Evolutionary conservation across 371 early-diverging fungal genomes (phyloP).

Genomic region (Chytridiales sp.): DNA sequence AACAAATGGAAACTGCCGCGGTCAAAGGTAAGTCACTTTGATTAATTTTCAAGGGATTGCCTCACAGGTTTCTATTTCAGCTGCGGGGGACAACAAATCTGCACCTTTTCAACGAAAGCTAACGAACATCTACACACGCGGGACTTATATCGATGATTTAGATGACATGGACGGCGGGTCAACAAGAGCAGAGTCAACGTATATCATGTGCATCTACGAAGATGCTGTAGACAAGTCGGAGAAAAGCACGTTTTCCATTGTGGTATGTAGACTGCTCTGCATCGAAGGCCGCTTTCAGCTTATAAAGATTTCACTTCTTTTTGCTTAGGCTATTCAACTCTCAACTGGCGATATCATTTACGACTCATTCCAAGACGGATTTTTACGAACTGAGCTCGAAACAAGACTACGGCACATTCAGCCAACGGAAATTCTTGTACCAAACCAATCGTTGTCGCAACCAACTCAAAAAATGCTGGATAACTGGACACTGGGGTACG

Average conservation of each 20-base stretch:
- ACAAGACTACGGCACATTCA: slow-evolving; percentile 74
- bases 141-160: slow-evolving; percentile 77
- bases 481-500: slow-evolving; percentile 18
- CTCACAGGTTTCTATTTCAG: slow-evolving; percentile 23
- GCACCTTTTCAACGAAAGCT: slow-evolving; percentile 76
- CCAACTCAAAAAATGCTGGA: slow-evolving; percentile 31
- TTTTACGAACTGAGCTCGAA: slow-evolving; percentile 71
- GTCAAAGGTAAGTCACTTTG: slow-evolving; percentile 53
- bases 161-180: slow-evolving; percentile 7
- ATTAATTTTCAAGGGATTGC: not conserved
- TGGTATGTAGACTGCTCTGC: slow-evolving; percentile 32
- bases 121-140: slow-evolving; percentile 72
- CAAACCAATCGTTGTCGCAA: slow-evolving; percentile 33
- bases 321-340: slow-evolving; percentile 51
- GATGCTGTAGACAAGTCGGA: slow-evolving; percentile 53
- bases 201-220: slow-evolving; percentile 62
- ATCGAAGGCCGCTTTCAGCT: not conserved
- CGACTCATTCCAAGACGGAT: slow-evolving; percentile 71
- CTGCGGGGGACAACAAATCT: slow-evolving; percentile 66
- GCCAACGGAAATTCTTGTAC: slow-evolving; percentile 74
- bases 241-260: slow-evolving; percentile 48
- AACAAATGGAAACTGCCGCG: slow-evolving; percentile 85
- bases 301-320: not conserved
- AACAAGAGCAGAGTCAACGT: slow-evolving; percentile 26
- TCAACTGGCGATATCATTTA: slow-evolving; percentile 74